Evolutionary conservation across 2,329 filamentous ascomycete species (phyloP).

Genomic region (Xylaria sp.): DNA sequence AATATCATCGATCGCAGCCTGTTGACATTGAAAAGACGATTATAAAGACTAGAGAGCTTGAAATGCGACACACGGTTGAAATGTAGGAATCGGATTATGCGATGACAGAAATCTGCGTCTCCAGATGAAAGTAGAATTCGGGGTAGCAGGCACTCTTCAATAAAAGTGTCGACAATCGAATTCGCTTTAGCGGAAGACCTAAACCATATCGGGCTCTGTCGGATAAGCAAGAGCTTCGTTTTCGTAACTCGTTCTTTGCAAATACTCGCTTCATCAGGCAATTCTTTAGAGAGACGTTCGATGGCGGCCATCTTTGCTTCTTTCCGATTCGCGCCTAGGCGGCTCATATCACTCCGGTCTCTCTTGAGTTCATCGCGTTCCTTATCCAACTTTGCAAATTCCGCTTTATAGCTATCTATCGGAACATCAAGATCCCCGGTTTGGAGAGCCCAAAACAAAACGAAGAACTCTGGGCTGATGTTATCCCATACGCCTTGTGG

Average conservation of each 20-base stretch:
- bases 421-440: constrained; percentile 84
- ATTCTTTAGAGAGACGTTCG: constrained; percentile 72
- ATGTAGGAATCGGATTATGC: constrained; percentile 88
- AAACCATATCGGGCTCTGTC: constrained; percentile 79
- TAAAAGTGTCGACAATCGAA: constrained; percentile 75
- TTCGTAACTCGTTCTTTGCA: constrained; percentile 74
- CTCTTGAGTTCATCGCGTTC: constrained; percentile 73
- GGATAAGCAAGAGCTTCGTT: constrained; percentile 74
- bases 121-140: constrained; percentile 83
- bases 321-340: constrained; percentile 71
- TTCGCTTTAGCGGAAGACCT: constrained; percentile 70
- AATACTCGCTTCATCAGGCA: constrained; percentile 77
- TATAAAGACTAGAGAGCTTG: constrained; percentile 83
- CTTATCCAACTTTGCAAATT: constrained; percentile 74
- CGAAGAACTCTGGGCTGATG: constrained; percentile 83
- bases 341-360: constrained; percentile 77
- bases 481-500: constrained; percentile 72
- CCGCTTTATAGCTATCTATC: constrained; percentile 79
- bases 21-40: constrained; percentile 85
- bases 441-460: constrained; percentile 91
- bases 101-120: constrained; percentile 89
- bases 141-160: constrained; percentile 94
- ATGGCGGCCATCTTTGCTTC: constrained; percentile 76
- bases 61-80: constrained; percentile 86
- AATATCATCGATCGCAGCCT: constrained; percentile 85